Conservation (phyloP, 441 rosid genomes). For the Omphalea diandra region DNA sequence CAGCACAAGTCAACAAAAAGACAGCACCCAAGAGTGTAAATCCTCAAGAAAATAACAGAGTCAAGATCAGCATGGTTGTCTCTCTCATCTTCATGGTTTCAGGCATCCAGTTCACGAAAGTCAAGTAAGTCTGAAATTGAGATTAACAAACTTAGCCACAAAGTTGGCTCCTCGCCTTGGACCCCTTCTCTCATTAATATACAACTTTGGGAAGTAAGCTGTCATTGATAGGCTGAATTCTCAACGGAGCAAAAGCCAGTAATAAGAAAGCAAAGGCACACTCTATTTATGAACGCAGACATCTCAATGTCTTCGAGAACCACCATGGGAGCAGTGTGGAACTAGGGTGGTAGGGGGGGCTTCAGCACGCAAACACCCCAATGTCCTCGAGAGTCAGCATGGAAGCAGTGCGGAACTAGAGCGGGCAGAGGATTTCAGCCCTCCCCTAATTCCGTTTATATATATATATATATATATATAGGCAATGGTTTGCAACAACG, state of each 20-base stretch:
- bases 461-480: no score
- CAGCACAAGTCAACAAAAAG: not conserved
- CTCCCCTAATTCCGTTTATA: no score
- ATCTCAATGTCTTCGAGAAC: conserved; percentile 85
- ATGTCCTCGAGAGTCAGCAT: no score
- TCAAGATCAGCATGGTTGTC: conserved; percentile 88
- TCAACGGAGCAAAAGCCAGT: conserved; percentile 82
- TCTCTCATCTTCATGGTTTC: conserved; percentile 88
- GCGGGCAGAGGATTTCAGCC: no score
- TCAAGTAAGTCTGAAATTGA: conserved; percentile 67
- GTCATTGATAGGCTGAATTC: conserved; percentile 91
- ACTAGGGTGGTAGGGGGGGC: no score
- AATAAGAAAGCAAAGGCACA: conserved; percentile 72
- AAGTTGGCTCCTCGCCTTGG: conserved; percentile 58
- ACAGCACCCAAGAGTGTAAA: conserved; percentile 82
- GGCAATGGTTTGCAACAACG: no score
- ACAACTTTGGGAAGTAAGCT: conserved; percentile 95
- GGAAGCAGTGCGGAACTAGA: no score
- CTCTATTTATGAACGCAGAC: conserved; percentile 81
- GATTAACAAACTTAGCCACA: conserved; percentile 81
- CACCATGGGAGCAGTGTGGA: conserved; percentile 79
- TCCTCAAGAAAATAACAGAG: conserved; percentile 89
- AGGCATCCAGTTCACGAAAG: conserved; percentile 99
- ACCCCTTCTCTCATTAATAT: conserved; percentile 59
- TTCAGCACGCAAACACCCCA: no score